Evolutionary conservation across 2,329 filamentous ascomycete species (phyloP).

Genomic region (Talaromyces albobiverticillius): DNA sequence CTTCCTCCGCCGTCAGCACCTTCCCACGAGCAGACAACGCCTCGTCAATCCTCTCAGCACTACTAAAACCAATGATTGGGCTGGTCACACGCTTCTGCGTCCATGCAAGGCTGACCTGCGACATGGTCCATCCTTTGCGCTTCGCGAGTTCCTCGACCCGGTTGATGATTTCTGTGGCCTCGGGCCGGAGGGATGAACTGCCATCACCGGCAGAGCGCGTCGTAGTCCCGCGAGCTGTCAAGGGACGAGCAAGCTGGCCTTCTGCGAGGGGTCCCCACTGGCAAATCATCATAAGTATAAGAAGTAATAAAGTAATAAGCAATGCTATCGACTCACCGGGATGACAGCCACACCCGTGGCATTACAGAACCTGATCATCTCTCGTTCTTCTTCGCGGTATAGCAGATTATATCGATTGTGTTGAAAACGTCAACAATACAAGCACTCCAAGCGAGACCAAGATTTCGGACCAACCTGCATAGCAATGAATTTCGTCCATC

Average conservation of each 20-base stretch:
- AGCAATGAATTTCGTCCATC: slow-evolving; percentile 57
- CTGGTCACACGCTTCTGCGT: slow-evolving; percentile 44
- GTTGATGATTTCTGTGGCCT: slow-evolving; percentile 36
- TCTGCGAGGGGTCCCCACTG: slow-evolving; percentile 19
- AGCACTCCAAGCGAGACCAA: too few relatives aligned
- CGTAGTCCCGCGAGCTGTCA: neutral
- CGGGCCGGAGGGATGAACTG: neutral
- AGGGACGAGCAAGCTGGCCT: slow-evolving; percentile 22
- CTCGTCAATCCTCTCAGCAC: slow-evolving; percentile 49
- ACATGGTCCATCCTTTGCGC: slow-evolving; percentile 39
- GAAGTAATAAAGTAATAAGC: slow-evolving; percentile 13
- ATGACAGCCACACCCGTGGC: slow-evolving; percentile 48
- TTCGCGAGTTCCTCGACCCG: slow-evolving; percentile 48
- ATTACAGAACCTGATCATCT: slow-evolving; percentile 52
- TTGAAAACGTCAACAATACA: too few relatives aligned
- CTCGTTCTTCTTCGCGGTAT: slow-evolving; percentile 60
- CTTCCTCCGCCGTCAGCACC: slow-evolving; percentile 47
- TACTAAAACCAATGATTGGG: slow-evolving; percentile 53
- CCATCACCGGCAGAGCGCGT: neutral
- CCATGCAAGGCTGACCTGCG: slow-evolving; percentile 36
- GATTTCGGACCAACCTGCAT: too few relatives aligned
- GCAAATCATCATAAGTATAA: neutral
- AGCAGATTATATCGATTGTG: slow-evolving; percentile 53
- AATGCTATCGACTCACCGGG: too few relatives aligned
- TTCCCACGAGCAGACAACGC: slow-evolving; percentile 45